phyloP scores from a whole-genome alignment of 2,329 filamentous ascomycete species.

The Aaosphaeria pasadenensis region DNA sequence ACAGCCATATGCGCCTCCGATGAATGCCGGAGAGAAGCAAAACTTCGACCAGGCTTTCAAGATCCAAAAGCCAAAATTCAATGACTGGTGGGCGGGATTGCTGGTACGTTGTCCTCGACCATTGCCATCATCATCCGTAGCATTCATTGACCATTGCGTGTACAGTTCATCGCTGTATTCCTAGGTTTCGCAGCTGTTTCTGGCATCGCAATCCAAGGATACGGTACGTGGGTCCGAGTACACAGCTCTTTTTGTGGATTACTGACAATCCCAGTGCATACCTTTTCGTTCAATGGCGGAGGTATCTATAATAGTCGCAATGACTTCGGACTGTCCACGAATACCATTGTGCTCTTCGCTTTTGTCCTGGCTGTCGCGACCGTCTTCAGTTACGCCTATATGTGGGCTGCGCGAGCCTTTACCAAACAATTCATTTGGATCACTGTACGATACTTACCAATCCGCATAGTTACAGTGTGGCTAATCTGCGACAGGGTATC shows the following conservation, averaged over 20 bases:
- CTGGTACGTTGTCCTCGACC: constrained; percentile 51
- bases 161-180: constrained; percentile 66
- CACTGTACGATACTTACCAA: constrained; percentile 31
- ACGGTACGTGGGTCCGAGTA: constrained; percentile 39
- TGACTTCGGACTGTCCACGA: constrained; percentile 69
- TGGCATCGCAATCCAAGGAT: constrained; percentile 71
- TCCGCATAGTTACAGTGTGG: not conserved
- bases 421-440: constrained; percentile 93
- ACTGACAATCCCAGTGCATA: constrained; percentile 41
- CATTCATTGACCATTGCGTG: constrained; percentile 1
- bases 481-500: constrained; percentile 57
- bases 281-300: constrained; percentile 61
- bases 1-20: constrained; percentile 21
- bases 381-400: constrained; percentile 72
- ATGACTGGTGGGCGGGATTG: constrained; percentile 86
- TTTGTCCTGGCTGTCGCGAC: constrained; percentile 74
- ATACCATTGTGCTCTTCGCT: constrained; percentile 81
- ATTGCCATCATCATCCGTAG: not conserved
- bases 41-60: constrained; percentile 80
- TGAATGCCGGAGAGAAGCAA: constrained; percentile 42
- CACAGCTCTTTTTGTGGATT: not conserved
- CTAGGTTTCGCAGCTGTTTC: constrained; percentile 74
- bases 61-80: constrained; percentile 78
- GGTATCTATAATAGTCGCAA: constrained; percentile 72
- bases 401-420: constrained; percentile 71